Evolutionary conservation across 1,284 basidiomycete species (phyloP).

Genomic region (Thelephora terrestris): DNA sequence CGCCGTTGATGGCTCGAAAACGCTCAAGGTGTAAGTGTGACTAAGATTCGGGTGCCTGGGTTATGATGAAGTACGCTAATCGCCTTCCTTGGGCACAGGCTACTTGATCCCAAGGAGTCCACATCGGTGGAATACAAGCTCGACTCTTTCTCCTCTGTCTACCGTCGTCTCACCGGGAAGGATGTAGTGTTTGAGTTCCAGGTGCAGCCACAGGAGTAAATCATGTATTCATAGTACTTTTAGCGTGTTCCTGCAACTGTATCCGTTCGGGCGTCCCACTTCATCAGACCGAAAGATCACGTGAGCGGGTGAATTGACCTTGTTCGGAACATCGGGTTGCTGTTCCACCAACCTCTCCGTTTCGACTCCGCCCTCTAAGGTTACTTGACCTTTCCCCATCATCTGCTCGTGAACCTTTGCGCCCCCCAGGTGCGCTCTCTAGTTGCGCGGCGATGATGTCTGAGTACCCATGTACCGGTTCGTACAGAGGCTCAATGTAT

Average conservation of each 20-base stretch:
- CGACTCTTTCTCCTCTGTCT: slow-evolving; percentile 91
- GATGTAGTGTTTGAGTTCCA: slow-evolving; percentile 89
- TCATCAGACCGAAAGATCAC: neutral
- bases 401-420: slow-evolving; percentile 13
- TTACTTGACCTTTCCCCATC: slow-evolving; percentile 12
- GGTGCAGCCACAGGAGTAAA: slow-evolving; percentile 54
- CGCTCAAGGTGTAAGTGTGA: slow-evolving; percentile 83
- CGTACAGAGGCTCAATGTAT: slow-evolving; percentile 53
- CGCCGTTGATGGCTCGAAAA: slow-evolving; percentile 82
- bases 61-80: too few species aligned
- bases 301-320: neutral
- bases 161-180: slow-evolving; percentile 91
- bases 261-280: too few species aligned
- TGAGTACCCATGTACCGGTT: slow-evolving; percentile 40
- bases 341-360: slow-evolving; percentile 14
- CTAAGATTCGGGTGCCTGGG: neutral
- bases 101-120: slow-evolving; percentile 97
- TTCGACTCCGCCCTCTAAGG: slow-evolving; percentile 5
- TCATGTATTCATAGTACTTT: slow-evolving; percentile 6
- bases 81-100: slow-evolving; percentile 36
- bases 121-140: slow-evolving; percentile 99
- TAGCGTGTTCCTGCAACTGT: too few species aligned
- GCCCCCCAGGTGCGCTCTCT: slow-evolving; percentile 16
- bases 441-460: slow-evolving; percentile 21
- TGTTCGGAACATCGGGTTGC: slow-evolving; percentile 11